Percentiles rank a stretch among this genome's conserved stretches.
phyloP scores from a whole-genome alignment of 148 eudicot genomes.

The Amaranthus palmeri region DNA sequence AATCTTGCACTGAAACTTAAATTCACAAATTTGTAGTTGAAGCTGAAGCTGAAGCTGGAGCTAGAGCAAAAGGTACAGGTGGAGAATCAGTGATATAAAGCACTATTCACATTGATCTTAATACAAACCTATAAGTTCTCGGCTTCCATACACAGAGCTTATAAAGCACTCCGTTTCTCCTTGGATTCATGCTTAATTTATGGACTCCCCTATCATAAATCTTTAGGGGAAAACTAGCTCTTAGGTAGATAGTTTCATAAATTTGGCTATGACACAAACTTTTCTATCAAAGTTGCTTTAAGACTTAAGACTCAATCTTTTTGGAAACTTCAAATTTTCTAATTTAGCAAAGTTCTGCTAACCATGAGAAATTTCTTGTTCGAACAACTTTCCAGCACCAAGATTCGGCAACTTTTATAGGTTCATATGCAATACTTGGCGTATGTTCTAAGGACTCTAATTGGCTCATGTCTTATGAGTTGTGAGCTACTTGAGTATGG shows the following conservation, averaged over 20 bases:
- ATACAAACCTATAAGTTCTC: conserved; percentile 7
- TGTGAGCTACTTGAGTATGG: too few species aligned
- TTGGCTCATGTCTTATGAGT: too few species aligned
- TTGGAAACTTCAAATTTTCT: neutral
- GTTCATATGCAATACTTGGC: neutral
- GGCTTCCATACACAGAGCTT: neutral
- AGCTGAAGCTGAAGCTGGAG: too few species aligned
- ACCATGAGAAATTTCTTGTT: neutral
- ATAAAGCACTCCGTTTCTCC: neutral
- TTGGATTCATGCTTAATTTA: neutral
- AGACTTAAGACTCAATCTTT: neutral
- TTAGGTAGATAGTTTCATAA: neutral
- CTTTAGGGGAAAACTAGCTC: neutral
- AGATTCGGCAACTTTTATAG: neutral
- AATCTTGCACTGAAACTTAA: neutral
- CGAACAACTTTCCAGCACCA: neutral
- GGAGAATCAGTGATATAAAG: neutral
- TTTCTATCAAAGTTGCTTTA: neutral
- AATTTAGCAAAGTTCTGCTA: neutral
- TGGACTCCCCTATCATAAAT: neutral
- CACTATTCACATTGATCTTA: neutral
- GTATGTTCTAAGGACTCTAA: too few species aligned
- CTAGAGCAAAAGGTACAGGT: too few species aligned
- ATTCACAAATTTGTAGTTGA: neutral
- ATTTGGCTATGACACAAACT: neutral